Base-by-base conservation (phyloP, 2,329 filamentous ascomycete species). In the Byssothecium circinans region DNA sequence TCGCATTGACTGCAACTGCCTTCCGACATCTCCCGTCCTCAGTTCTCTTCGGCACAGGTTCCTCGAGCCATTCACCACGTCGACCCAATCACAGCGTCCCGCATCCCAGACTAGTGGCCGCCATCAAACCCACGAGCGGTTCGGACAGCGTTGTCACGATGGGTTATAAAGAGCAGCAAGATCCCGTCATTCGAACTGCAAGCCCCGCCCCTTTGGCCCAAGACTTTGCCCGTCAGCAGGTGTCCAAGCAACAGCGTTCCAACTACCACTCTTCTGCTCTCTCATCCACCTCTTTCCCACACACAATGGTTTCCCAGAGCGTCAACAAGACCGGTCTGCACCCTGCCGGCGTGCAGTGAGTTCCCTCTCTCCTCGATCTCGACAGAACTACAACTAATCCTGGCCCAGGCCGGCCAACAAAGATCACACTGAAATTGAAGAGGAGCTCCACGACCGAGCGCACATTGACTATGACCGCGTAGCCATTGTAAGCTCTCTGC, bases 401-500 rank as follows among this genome's bases (percentile, higher is more conserved):
- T 22, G 7, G 23, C 18, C 32, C 68, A 95, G 90, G 75, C 89
- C 91, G 57, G 47, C 49, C 7, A 80, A 85, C 69, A 81, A 81
- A 67, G 88, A 95, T 72, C 92, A 96, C 83, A 97, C 94, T 37
- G 94, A 97, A 74, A 85, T 99, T 58, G 91, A 99, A 78, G 91
- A 97, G 78, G 90, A 96, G 74, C 88, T 99, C 53, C 91, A 97
- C 76, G 90, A 96, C 76, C 91, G 87, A 70, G 94, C 94, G 61
- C 92, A 99, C 82, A 99, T 99, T 70, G 94, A 99, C 82, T 99
- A 97, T 74, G 89, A 97, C 77, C 88, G 91, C 70, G 94, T 99
- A 68, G 89, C 94, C 56, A 99, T 99, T 81, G 91, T 95, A 82
- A 74, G 89, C 72, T 49, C 14, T 33, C 30, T 32, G 15, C 18